Evolutionary conservation across 306 rosid genomes (phyloP).

Genomic region (Castanea sativa): DNA sequence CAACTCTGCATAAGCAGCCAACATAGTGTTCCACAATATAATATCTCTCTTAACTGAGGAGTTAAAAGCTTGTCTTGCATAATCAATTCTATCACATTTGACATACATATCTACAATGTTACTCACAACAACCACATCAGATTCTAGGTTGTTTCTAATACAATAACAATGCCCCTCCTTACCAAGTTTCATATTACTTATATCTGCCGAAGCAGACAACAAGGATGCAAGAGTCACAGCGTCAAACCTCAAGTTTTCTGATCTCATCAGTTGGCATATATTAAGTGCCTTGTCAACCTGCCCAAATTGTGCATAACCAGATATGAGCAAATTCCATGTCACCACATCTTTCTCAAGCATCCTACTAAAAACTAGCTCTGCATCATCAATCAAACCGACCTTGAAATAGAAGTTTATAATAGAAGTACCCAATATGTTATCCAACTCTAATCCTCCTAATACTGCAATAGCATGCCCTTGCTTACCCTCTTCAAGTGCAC

Average conservation of each 20-base stretch:
- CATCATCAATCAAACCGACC: slow-evolving; percentile 73
- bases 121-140: slow-evolving; percentile 58
- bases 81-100: slow-evolving; percentile 55
- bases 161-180: slow-evolving; percentile 68
- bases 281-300: slow-evolving; percentile 52
- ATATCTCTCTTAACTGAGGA: slow-evolving; percentile 44
- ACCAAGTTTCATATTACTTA: slow-evolving; percentile 48
- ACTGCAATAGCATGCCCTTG: slow-evolving; percentile 73
- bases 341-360: slow-evolving; percentile 59
- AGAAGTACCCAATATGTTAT: slow-evolving; percentile 63
- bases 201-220: slow-evolving; percentile 58
- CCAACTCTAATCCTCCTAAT: slow-evolving; percentile 52
- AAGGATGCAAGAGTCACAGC: slow-evolving; percentile 66
- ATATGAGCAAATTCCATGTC: slow-evolving; percentile 55
- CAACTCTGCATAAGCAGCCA: slow-evolving; percentile 70
- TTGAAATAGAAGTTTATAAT: slow-evolving; percentile 68
- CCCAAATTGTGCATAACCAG: slow-evolving; percentile 59
- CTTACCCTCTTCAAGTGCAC: slow-evolving; percentile 56
- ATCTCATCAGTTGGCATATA: slow-evolving; percentile 51
- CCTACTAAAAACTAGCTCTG: slow-evolving; percentile 48
- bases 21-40: slow-evolving; percentile 75
- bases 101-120: slow-evolving; percentile 69
- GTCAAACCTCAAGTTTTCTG: slow-evolving; percentile 62
- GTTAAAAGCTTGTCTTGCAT: slow-evolving; percentile 56
- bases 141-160: slow-evolving; percentile 56